Percentiles rank a stretch among this genome's conserved stretches.
phyloP scores from a whole-genome alignment of 805 yeast species.

The Jamesozyma lodderae region DNA sequence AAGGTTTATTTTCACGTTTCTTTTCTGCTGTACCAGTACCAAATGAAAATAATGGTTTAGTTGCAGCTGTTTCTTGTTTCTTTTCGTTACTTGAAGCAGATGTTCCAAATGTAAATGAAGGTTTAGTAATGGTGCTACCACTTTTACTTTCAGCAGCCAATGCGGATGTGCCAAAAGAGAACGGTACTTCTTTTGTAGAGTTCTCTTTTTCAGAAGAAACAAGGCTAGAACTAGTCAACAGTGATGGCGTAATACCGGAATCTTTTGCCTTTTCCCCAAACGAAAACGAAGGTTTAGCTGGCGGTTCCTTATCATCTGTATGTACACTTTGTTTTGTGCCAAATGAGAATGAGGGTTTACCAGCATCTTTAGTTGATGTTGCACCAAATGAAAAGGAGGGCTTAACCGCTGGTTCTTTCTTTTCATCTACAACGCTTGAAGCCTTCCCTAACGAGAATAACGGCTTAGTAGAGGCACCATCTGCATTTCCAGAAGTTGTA shows the following conservation, averaged over 20 bases:
- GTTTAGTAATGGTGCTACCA: too few species aligned
- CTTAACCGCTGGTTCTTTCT: not conserved
- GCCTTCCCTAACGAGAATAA: not conserved
- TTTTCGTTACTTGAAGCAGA: too few species aligned
- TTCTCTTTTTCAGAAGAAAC: too few species aligned
- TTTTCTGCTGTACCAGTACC: too few species aligned
- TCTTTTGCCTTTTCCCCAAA: not conserved
- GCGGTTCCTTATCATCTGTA: not conserved
- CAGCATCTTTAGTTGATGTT: not conserved
- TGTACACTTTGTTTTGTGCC: slow-evolving; percentile 1
- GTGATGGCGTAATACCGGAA: too few species aligned
- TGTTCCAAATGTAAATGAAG: too few species aligned
- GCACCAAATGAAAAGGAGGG: slow-evolving; percentile 3
- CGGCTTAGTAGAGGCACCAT: not conserved
- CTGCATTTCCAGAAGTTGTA: not conserved
- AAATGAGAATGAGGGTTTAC: slow-evolving; percentile 9
- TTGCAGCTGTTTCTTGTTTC: too few species aligned
- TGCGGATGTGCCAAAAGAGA: too few species aligned
- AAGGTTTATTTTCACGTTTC: not conserved
- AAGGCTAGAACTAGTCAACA: too few species aligned
- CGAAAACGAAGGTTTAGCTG: not conserved
- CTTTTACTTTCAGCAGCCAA: not conserved
- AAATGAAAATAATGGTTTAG: slow-evolving; percentile 12
- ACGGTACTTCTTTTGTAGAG: too few species aligned
- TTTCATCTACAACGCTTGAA: too few species aligned